Evolutionary conservation across 805 yeast species (phyloP).

Genomic region (Nakazawaea molendinolei): DNA sequence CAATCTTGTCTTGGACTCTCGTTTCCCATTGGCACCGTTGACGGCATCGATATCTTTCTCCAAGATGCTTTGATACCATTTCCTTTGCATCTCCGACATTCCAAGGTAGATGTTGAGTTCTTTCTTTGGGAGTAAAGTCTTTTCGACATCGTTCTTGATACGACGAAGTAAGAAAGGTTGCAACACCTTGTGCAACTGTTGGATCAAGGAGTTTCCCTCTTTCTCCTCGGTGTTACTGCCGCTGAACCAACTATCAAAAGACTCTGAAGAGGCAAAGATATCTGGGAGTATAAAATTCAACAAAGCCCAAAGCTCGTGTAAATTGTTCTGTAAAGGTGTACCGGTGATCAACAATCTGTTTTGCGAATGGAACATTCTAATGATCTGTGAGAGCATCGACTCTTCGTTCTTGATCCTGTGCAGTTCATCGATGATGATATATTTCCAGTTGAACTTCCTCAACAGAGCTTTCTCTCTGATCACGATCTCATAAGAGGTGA

Average conservation of each 20-base stretch:
- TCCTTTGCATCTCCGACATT: slow-evolving; percentile 74
- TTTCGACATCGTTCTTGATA: slow-evolving; percentile 77
- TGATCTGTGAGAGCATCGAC: slow-evolving; percentile 63
- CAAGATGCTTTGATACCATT: slow-evolving; percentile 69
- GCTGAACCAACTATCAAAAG: slow-evolving; percentile 72
- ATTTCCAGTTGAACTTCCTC: slow-evolving; percentile 67
- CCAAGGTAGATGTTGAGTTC: slow-evolving; percentile 69
- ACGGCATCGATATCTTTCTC: slow-evolving; percentile 83
- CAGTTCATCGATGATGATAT: slow-evolving; percentile 76
- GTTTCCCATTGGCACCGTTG: slow-evolving; percentile 71
- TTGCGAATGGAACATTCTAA: slow-evolving; percentile 63
- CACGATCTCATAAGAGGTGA: slow-evolving; percentile 71
- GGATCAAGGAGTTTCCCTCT: slow-evolving; percentile 43
- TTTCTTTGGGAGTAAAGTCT: slow-evolving; percentile 65
- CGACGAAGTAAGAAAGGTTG: slow-evolving; percentile 73
- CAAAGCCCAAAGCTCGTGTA: slow-evolving; percentile 78
- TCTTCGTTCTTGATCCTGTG: slow-evolving; percentile 79
- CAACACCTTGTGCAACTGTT: slow-evolving; percentile 68
- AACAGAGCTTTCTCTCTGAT: slow-evolving; percentile 66
- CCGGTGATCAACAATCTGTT: slow-evolving; percentile 73
- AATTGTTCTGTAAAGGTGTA: slow-evolving; percentile 74
- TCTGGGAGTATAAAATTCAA: slow-evolving; percentile 73
- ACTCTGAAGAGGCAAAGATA: slow-evolving; percentile 64
- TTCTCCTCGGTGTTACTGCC: slow-evolving; percentile 29
- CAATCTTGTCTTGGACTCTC: slow-evolving; percentile 69